Evolutionary conservation across 192 early-diverging fungal species (phyloP), one percentile per base, ranked within the genome.

Genomic region (Coemansia pectinata): DNA sequence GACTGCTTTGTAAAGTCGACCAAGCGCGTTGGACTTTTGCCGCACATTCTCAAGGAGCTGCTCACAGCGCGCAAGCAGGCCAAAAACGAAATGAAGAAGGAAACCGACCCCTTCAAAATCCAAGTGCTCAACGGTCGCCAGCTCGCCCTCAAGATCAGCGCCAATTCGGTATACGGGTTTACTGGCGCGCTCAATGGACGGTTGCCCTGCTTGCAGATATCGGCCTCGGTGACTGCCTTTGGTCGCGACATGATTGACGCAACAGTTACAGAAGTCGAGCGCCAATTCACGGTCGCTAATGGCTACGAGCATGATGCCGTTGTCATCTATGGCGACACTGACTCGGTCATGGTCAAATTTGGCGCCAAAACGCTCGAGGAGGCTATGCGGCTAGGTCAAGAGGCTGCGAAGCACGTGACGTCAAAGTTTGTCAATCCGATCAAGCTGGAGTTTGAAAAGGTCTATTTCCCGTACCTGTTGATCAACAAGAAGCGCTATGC

Each of bases 301-400:
- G 95, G 94, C 15, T 97, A 96, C 66, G 73, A 89, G 40, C 86
- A 93, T 66, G 90, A 96, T 70, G 95, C 96, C 0, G 82, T 87
- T 27, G 95, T 99, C 59, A 96, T 99, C 65, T 99, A 98, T 74
- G 97, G 97, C 48, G 97, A 99, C 74, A 99, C 96, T 0, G 96
- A 99, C 87, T 99, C 97, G 6, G 94, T 99, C 29, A 98, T 99
- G 97, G 93, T 99, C 52, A 96, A 96, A 61, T 99, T 99, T 89
- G 97, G 97, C 29, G 87, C 87, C 11, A 77, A 87, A 39, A 83
- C 73, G 57, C 86, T 98, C 38, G 89, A 81, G 21, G 91, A 96
- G 10, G 88, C 95, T 4, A 97, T 99, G 97, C 76, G 86, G 39
- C 74, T 97, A 0, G 94, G 94, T 77, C 79, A 84, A 40, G 90